Evolutionary conservation across 202 grass and related monocot species (phyloP), one percentile per base, ranked within the genome.

Genomic region (Setaria viridis): DNA sequence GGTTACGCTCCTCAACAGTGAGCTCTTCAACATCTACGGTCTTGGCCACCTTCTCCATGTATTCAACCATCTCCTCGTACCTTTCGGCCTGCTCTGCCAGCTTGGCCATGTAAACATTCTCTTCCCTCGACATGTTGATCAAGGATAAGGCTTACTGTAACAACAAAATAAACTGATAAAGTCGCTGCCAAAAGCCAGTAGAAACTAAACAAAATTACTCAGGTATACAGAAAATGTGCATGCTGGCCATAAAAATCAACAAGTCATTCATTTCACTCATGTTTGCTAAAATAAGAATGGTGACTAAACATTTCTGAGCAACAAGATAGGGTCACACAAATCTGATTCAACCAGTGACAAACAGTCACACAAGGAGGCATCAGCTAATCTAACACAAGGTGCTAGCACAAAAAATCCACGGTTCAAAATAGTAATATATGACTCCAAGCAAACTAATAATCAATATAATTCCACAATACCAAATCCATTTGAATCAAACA

Each of bases 101-200:
- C 90, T 95, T 95, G 76, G 93, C 93, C 85, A 95, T 89, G 90
- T 95, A 95, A 21, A 95, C 93, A 83, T 92, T 93, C 66, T 89
- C 86, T 70, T 87, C 88, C 73, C 93, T 78, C 4, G 93, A 89
- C 80, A 85, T 89, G 21, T 65, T 77, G 83, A 16, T 37, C 9
- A 78, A 64, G 7, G 13, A 49, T 72, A 14, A 57, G 20, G 39
- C 56, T 81, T 77, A 72, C 88, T 89, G 83, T 14, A 78, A 54
- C 10, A 4, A 76, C 29, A 79, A 39, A 70, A 34, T 21, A 54
- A n/a, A 77, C 11, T 29, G 13, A 48, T 71, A 42, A 42, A 89
- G 82, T 1, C 11, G 39, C 62, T 15, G 10, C 12, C 8, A 63
- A 54, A 46, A 62, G 7, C 30, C 1, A 25, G 34, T 2, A 57